Conservation (phyloP, 1,284 basidiomycete species). For the Naganishia sp. region DNA sequence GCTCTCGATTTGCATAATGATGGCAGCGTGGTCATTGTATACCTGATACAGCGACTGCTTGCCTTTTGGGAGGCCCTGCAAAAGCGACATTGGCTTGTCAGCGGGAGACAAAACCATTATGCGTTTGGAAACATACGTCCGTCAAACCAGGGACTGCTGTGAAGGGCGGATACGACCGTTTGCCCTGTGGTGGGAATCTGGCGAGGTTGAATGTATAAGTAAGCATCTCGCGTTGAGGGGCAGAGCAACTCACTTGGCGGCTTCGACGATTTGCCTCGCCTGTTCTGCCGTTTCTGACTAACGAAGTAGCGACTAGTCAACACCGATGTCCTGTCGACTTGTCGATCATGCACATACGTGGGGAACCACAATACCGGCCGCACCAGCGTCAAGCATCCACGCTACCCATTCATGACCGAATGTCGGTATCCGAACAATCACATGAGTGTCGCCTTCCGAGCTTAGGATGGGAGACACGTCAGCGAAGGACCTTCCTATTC, state of each 20-base stretch:
- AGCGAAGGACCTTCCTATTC: not conserved
- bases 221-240: no score
- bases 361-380: slow-evolving; percentile 39
- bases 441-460: slow-evolving; percentile 23
- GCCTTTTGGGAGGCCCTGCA: slow-evolving; percentile 29
- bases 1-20: slow-evolving; percentile 41
- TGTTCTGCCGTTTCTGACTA: slow-evolving; percentile 39
- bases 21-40: slow-evolving; percentile 35
- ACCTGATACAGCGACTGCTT: slow-evolving; percentile 34
- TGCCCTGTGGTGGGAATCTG: slow-evolving; percentile 35
- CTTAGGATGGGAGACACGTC: not conserved
- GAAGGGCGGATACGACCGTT: slow-evolving; percentile 22
- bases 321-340: not conserved
- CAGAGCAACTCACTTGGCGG: slow-evolving; percentile 26
- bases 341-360: slow-evolving; percentile 35
- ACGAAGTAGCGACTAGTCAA: not conserved
- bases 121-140: slow-evolving; percentile 1
- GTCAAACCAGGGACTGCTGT: slow-evolving; percentile 6
- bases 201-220: not conserved
- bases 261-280: slow-evolving; percentile 34
- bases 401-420: slow-evolving; percentile 37
- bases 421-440: slow-evolving; percentile 36
- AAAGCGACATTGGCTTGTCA: slow-evolving; percentile 19
- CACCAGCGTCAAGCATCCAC: slow-evolving; percentile 40
- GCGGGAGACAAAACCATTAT: slow-evolving; percentile 31